Base-by-base conservation (phyloP, 2,329 filamentous ascomycete genomes). In the Ceratocystis lukuohia region DNA sequence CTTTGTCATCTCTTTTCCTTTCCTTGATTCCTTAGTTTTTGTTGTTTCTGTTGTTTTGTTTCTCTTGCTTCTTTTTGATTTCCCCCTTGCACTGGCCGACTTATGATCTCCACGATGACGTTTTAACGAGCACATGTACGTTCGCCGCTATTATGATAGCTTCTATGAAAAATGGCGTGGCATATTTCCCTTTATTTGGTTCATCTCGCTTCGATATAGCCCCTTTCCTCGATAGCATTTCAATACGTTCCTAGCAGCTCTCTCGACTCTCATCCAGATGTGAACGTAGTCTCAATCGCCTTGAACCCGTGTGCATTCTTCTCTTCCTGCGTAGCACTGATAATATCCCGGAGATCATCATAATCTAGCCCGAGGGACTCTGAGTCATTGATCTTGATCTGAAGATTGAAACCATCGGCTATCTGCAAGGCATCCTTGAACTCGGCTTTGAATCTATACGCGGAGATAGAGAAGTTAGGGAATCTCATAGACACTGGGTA, bases 301-400 rank as follows among this genome's bases (percentile, higher is more conserved):
- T 59, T 30, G 2, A 59, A 37, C 30, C n/a, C 56, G 4, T 37
- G 28, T 33, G 20, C 15, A 25, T 59, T 28, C n/a, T 7, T 12
- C 28, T 59, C 56, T 20, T 59, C 25, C 12, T 8, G 56, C 10
- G 56, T 22, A 37, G 5, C 25, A 37, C 33, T 30, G 20, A 59
- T 59, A 28, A 37, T 59, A 10, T 59, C 56, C 5, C 56, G 56
- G 17, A 72, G 6, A 73, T 77, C 65, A 76, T 76, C 77, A 71
- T 72, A 74, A 71, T 33, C 2, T 12, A 53, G 25, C 25, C 65
- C 64, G 37, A 61, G 17, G 8, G 56, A 33, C 15, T 37, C 56
- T 15, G 25, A 7, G 56, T 37, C 17, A n/a, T 59, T 10, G 5
- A 59, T n/a, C 28, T 30, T 59, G 28, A 59, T 59, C 7, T 37